Evolutionary conservation across 768 basidiomycete genomes (phyloP).

Genomic region (Hortiboletus campestris): DNA sequence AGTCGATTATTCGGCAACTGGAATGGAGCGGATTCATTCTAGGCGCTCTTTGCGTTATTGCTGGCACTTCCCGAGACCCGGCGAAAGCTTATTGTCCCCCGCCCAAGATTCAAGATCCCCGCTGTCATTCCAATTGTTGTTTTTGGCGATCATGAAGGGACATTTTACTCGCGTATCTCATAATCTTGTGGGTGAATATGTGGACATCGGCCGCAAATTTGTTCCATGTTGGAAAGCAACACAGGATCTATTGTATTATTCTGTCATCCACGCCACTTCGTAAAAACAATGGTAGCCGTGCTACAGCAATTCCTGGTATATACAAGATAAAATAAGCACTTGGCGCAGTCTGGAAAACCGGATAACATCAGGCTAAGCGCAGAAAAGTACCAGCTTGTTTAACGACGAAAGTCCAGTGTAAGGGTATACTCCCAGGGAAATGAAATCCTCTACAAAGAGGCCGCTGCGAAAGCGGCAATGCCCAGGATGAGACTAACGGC

Average conservation of each 20-base stretch:
- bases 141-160: slow-evolving; percentile 10
- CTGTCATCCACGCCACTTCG: not conserved
- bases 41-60: not conserved
- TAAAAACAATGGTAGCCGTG: slow-evolving; percentile 3
- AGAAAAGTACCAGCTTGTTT: slow-evolving; percentile 22
- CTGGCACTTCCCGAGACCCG: not conserved
- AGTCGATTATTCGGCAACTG: not conserved
- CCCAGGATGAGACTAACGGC: slow-evolving; percentile 33
- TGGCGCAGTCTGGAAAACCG: slow-evolving; percentile 5
- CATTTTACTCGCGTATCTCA: not conserved
- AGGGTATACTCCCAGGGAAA: slow-evolving; percentile 16
- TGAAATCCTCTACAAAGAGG: slow-evolving; percentile 24
- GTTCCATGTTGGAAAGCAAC: slow-evolving; percentile 1
- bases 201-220: not conserved
- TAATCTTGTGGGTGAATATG: not conserved
- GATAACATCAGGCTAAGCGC: slow-evolving; percentile 9
- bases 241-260: slow-evolving; percentile 1
- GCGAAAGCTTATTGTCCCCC: slow-evolving; percentile 8
- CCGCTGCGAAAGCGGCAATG: slow-evolving; percentile 32
- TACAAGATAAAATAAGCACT: slow-evolving; percentile 15
- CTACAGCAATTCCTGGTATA: slow-evolving; percentile 19
- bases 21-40: not conserved
- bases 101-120: slow-evolving; percentile 26
- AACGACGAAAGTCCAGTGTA: slow-evolving; percentile 18
- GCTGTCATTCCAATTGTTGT: slow-evolving; percentile 3